phyloP scores from a whole-genome alignment of 371 early-diverging fungal species.

The Lichtheimia corymbifera region DNA sequence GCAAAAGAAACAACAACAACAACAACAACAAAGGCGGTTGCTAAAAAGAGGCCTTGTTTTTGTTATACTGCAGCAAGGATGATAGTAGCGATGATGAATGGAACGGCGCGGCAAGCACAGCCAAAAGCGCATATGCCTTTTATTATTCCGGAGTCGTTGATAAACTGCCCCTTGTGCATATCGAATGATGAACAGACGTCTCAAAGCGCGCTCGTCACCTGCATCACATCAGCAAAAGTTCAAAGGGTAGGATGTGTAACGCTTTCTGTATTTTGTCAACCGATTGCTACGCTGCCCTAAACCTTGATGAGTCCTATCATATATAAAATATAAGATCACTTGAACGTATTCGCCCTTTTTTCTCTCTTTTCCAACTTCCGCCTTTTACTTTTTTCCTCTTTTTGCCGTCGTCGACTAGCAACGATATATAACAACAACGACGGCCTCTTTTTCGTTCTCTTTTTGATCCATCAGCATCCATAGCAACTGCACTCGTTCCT shows the following conservation, averaged over 20 bases:
- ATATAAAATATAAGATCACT: slow-evolving; percentile 8
- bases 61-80: too few species aligned
- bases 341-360: slow-evolving; percentile 11
- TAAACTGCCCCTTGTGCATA: too few species aligned
- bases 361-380: slow-evolving; percentile 1
- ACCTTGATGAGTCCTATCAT: background rate
- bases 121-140: too few species aligned
- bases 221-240: background rate
- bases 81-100: too few species aligned
- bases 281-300: slow-evolving; percentile 16
- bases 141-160: too few species aligned
- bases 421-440: background rate
- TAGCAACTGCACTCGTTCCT: background rate
- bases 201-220: slow-evolving; percentile 1
- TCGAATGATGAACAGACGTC: too few species aligned
- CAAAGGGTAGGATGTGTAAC: too few species aligned
- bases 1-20: slow-evolving; percentile 1
- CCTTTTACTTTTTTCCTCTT: slow-evolving; percentile 10
- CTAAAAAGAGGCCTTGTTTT: too few species aligned
- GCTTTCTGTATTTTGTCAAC: slow-evolving; percentile 11
- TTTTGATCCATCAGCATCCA: background rate
- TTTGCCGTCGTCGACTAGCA: background rate
- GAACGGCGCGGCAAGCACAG: too few species aligned
- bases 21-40: slow-evolving; percentile 1
- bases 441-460: background rate